A percentile compares a stretch with the other conserved stretches of the same genome.
These are phyloP conservation scores for Ormosia semicastrata DNA, from an alignment of 306 rosid genomes.

Conservation along the genomic window DNA sequence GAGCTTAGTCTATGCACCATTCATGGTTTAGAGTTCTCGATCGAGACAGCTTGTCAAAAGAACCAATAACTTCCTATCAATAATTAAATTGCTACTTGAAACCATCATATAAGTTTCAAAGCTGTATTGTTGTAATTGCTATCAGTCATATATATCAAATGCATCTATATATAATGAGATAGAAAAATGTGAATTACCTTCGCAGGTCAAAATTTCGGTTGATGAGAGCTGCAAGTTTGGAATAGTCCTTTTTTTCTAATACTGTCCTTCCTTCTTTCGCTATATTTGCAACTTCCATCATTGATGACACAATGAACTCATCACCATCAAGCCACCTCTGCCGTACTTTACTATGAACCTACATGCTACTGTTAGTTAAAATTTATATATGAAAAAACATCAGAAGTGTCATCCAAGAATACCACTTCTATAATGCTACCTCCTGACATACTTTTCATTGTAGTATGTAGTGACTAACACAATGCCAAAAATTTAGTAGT, in stretches of 20 bases:
- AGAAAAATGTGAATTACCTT: slow-evolving; percentile 46
- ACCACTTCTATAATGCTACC: not conserved
- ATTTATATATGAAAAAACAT: not conserved
- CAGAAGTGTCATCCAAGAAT: not conserved
- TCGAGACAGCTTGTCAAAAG: not conserved
- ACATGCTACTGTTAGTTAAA: slow-evolving; percentile 21
- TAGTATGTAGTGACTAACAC: not conserved
- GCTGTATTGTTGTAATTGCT: not conserved
- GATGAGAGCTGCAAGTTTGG: slow-evolving; percentile 69
- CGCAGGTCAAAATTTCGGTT: slow-evolving; percentile 81
- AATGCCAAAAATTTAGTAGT: not conserved
- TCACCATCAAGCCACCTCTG: slow-evolving; percentile 91
- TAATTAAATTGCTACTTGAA: not conserved
- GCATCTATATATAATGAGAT: not conserved
- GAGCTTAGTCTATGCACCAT: not conserved
- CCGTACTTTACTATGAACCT: slow-evolving; percentile 86
- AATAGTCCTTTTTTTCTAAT: slow-evolving; percentile 60
- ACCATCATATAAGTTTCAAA: not conserved
- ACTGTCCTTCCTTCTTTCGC: slow-evolving; percentile 72
- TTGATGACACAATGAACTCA: slow-evolving; percentile 71
- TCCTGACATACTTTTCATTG: not conserved
- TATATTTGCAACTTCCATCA: slow-evolving; percentile 68
- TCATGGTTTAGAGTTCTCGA: not conserved
- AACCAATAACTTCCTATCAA: not conserved
- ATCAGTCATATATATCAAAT: not conserved